Evolutionary conservation across 192 early-diverging fungal genomes (phyloP), one percentile per base, ranked within the genome.

Genomic region (Rhizoclosmatium globosum): DNA sequence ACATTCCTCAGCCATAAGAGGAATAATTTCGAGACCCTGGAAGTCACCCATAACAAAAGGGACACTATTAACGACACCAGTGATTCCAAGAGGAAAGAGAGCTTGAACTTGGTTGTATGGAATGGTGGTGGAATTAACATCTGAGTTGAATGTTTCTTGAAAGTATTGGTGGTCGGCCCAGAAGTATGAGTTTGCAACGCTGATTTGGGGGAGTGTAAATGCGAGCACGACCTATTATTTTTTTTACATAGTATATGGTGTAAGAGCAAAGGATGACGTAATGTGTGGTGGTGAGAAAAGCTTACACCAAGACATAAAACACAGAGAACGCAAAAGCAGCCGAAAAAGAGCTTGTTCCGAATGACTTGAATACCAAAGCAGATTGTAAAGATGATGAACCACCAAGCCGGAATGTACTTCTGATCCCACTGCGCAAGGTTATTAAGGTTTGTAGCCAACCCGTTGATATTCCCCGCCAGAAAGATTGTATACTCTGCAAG

Each of bases 401-500:
- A 68, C 66, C 66, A 71, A 4, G 53, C 9, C 1, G 50, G 69
- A 21, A 68, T 43, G 45, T 19, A 68, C 17, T 47, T 68, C 23
- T 19, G 19, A 19, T 42, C 13, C 39, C 21, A 21, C 7, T 19
- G n/a, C 1, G 69, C 23, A 17, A 71, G 50, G 13, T 38, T 4
- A 39, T 56, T 46, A 38, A 71, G 47, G n/a, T 13, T 46, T 0
- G 31, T 31, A 1, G 69, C 77, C 21, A 78, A 15, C 23, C 13
- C 38, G 13, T 67, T 53, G 23, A 78, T 13, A 41, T 70, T 70
- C 3, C 31, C 39, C 19, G 67, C 66, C 4, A 58, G 2, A 44
- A 70, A 58, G 38, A 78, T 47, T n/a, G 50, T 57, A 61, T 78
- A 78, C 56, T 78, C 77, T n/a, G 47, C 39, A 15, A 78, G 17